Base-by-base conservation (phyloP, 2,329 filamentous ascomycete genomes). In the Drechslerella dactyloides region DNA sequence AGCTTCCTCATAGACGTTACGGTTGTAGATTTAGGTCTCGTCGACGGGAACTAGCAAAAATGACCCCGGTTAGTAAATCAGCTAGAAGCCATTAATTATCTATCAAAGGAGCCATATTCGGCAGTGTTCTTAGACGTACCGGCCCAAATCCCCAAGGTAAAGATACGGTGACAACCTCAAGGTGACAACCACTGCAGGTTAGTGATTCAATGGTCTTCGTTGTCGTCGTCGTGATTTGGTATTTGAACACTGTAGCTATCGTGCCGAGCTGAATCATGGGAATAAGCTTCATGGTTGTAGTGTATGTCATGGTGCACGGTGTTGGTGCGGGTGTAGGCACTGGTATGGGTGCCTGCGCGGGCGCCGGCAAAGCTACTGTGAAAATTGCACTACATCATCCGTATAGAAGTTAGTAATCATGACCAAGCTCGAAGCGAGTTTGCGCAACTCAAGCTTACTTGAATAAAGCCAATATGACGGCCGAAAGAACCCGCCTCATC, bases 151-250 rank as follows among this genome's bases (percentile, higher is more conserved):
- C 57, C 42, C 52, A 57, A 13, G 13, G 42, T 13, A 37, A 13
- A 11, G n/a, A 40, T 30, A 44, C 57, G 13, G 33, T 23, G 2
- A n/a, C 35, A 4, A 69, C 30, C 5, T 46, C 3, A 19, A 63
- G 57, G 23, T 46, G 24, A 7, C 65, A 69, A 4, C 53, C 53
- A 1, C 17, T 21, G 52, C 65, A 69, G 58, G 61, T 56, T 13
- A 50, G 57, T 13, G 13, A 15, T 42, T 58, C 27, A 1, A 59
- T 2, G 1, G 58, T 58, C 1, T 17, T 30, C 4, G 44, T 62
- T 7, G 21, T 35, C 24, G 50, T 61, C 15, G 21, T 21, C 7
- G 57, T 62, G 3, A 37, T 37, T 8, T 50, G 21, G 24, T 69
- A 69, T 15, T 46, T 63, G 2, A 52, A 55, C 1, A 63, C 52